A percentile compares a stretch with the other conserved stretches of the same genome.
These are phyloP conservation scores for Hibiscus trionum DNA, from an alignment of 345 rosid species.

Conservation along the genomic window DNA sequence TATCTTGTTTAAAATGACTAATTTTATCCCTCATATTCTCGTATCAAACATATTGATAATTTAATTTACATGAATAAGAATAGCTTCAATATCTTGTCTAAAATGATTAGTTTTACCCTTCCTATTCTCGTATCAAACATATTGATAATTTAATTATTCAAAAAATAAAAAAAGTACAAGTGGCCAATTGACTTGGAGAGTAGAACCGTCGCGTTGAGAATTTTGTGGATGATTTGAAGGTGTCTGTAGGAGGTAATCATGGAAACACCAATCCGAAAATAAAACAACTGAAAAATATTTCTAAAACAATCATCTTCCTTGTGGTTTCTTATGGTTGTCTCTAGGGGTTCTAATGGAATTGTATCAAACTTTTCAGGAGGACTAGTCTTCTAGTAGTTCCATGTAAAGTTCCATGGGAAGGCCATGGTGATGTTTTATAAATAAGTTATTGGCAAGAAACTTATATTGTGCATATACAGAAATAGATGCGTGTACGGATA, in stretches of 20 bases:
- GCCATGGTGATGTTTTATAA: not conserved
- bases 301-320: not conserved
- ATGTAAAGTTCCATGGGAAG: not conserved
- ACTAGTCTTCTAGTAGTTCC: not conserved
- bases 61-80: too few species aligned
- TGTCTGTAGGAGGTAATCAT: conserved; percentile 54
- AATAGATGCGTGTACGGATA: too few species aligned
- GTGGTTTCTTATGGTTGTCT: too few species aligned
- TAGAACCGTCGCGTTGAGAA: conserved; percentile 62
- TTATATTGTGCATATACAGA: too few species aligned
- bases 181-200: conserved; percentile 71
- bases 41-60: too few species aligned
- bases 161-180: conserved; percentile 41
- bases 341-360: too few species aligned
- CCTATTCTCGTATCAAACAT: conserved; percentile 34
- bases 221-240: conserved; percentile 77
- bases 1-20: too few species aligned
- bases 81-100: too few species aligned
- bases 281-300: conserved; percentile 72
- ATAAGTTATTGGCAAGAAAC: not conserved
- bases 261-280: conserved; percentile 73
- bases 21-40: too few species aligned
- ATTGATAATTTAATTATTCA: conserved; percentile 49
- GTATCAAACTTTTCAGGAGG: not conserved
- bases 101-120: not conserved